Conservation (phyloP, 768 basidiomycete species). For the Suillus brevipes region DNA sequence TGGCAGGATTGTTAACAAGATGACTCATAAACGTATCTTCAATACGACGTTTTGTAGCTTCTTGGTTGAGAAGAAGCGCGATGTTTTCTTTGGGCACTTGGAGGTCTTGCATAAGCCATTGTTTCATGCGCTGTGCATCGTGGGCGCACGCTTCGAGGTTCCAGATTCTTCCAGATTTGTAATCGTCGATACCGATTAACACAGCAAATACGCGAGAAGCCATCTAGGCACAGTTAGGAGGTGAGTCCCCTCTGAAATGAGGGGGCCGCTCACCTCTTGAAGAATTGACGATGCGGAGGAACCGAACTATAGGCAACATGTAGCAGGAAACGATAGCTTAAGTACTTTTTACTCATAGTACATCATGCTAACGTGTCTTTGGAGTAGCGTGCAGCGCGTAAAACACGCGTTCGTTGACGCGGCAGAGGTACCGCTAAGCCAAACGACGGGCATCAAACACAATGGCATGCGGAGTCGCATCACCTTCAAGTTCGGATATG, state of each 20-base stretch:
- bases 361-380: not conserved
- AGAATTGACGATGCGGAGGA: constrained; percentile 10
- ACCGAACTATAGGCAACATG: constrained; percentile 11
- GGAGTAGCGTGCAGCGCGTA: not conserved
- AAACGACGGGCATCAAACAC: constrained; percentile 7
- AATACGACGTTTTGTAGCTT: constrained; percentile 62
- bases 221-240: constrained; percentile 33
- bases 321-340: constrained; percentile 1
- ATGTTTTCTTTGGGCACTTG: constrained; percentile 61
- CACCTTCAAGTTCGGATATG: not conserved
- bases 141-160: constrained; percentile 65
- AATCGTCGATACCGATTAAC: constrained; percentile 68
- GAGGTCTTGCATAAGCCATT: constrained; percentile 57
- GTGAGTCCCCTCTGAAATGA: constrained; percentile 3
- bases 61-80: constrained; percentile 52
- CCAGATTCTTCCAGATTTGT: constrained; percentile 65
- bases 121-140: constrained; percentile 59
- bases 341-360: not conserved
- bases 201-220: constrained; percentile 58
- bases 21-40: constrained; percentile 63
- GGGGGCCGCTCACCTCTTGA: constrained; percentile 13
- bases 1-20: constrained; percentile 59
- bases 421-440: constrained; percentile 11
- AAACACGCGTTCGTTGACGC: constrained; percentile 8
- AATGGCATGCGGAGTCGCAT: not conserved